Base-by-base conservation (phyloP, 2,329 filamentous ascomycete genomes). In the Gyromitra esculenta region DNA sequence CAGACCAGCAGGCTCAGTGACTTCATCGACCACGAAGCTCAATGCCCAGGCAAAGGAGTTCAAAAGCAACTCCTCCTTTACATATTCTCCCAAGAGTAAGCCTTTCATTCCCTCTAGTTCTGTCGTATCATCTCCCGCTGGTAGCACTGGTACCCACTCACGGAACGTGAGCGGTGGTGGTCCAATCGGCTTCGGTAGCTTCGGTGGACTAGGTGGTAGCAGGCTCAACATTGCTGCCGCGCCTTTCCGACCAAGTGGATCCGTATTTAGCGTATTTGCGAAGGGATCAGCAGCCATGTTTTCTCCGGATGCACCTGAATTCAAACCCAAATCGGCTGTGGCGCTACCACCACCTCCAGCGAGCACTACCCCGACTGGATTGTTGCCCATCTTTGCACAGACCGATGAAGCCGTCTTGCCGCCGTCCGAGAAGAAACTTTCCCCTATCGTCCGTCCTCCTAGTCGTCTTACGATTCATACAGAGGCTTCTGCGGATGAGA, bases 31-130 rank as follows among this genome's bases (percentile, higher is more conserved):
- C 56, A 93, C 93, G 0, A 94, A 91, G 80, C 88, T 98, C 80
- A 98, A 98, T 81, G 94, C 96, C 39, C 89, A 91, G 78, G 95
- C 95, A 0, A 92, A 94, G 60, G 93, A 96, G 81, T 97, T 97
- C 86, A 93, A 91, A 80, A 95, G 95, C 83, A 87, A 91, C 71
- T 88, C 88, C 5, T 83, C 31, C 1, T 88, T 88, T 80, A 84
- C 84, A 45, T 78, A 78, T 39, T 77, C 73, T 21, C 79, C 83
- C 76, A 52, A 75, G 77, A 77, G 39, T 39, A 54, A 83, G 72
- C n/a, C 76, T 76, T 72, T 81, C 71, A 13, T 76, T 41, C 59
- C 79, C 68, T 64, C 76, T 88, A 89, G 77, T 88, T 88, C 2
- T 82, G 84, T 1, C 87, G 83, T 80, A 84, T 83, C 35, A 89